Evolutionary conservation across 441 rosid genomes (phyloP).

Genomic region (Melastoma candidum): DNA sequence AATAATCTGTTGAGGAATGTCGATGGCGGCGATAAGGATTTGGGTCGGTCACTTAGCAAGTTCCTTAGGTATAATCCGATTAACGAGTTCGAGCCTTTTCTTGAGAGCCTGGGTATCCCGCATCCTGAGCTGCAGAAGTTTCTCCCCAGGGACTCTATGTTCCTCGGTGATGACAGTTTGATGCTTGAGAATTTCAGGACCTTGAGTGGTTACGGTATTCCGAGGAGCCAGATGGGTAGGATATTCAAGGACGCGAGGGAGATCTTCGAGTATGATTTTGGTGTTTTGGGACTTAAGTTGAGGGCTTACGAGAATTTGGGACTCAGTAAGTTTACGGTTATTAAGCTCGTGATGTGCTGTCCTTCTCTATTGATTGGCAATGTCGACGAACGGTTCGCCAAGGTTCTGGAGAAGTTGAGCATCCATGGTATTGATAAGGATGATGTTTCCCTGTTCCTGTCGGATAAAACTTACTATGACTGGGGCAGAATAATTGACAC

Average conservation of each 20-base stretch:
- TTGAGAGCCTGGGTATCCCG: slow-evolving; percentile 70
- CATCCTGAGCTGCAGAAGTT: slow-evolving; percentile 31
- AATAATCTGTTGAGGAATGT: slow-evolving; percentile 37
- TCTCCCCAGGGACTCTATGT: slow-evolving; percentile 40
- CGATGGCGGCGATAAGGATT: slow-evolving; percentile 27
- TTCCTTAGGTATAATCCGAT: slow-evolving; percentile 67
- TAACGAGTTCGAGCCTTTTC: slow-evolving; percentile 73
- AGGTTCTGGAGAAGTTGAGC: slow-evolving; percentile 39
- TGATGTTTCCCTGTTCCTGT: slow-evolving; percentile 33
- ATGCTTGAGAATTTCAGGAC: slow-evolving; percentile 59
- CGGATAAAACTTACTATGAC: slow-evolving; percentile 28
- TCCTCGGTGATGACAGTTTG: slow-evolving; percentile 39
- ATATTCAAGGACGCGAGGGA: slow-evolving; percentile 49
- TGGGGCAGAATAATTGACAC: slow-evolving; percentile 57
- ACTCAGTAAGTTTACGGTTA: slow-evolving; percentile 36
- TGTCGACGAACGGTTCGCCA: slow-evolving; percentile 35
- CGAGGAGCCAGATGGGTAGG: slow-evolving; percentile 53
- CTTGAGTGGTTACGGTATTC: slow-evolving; percentile 59
- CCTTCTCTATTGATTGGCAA: slow-evolving; percentile 40
- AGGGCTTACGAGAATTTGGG: slow-evolving; percentile 48
- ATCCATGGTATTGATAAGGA: slow-evolving; percentile 36
- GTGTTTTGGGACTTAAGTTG: slow-evolving; percentile 38
- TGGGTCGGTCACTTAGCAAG: slow-evolving; percentile 28
- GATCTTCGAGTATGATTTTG: slow-evolving; percentile 37
- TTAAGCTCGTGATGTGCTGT: slow-evolving; percentile 49